Conservation (phyloP, 2,329 filamentous ascomycete species). For the Sporothrix dimorphospora region DNA sequence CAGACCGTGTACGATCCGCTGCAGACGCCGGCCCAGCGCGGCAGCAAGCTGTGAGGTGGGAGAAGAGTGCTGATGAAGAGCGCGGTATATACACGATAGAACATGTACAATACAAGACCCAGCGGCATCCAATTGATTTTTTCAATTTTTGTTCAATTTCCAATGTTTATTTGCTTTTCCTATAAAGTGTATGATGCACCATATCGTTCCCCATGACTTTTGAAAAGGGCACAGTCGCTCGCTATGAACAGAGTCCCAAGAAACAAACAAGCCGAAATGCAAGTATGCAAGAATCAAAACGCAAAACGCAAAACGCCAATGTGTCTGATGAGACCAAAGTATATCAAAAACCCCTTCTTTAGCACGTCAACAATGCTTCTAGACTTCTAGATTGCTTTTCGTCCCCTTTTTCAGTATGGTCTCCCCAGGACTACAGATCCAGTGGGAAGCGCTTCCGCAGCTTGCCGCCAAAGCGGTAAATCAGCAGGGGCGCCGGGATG, state of each 20-base stretch:
- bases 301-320: not conserved
- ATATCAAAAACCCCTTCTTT: not conserved
- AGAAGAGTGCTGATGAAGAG: not conserved
- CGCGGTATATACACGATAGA: constrained; percentile 13
- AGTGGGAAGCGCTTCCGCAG: constrained; percentile 32
- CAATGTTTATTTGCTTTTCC: not conserved
- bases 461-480: constrained; percentile 54
- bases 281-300: not conserved
- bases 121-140: constrained; percentile 13
- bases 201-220: too few species aligned
- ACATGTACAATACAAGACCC: constrained; percentile 7
- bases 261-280: not conserved
- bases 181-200: not conserved
- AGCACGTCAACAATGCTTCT: not conserved
- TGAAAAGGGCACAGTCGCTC: not conserved
- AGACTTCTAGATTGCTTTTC: not conserved
- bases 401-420: not conserved
- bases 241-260: not conserved
- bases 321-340: not conserved
- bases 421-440: constrained; percentile 15
- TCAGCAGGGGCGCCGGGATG: constrained; percentile 56
- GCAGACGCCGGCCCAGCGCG: constrained; percentile 53
- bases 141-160: not conserved
- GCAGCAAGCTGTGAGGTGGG: constrained; percentile 52
- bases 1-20: constrained; percentile 58